Base-by-base conservation (phyloP, 2,329 filamentous ascomycete species). In the Penicillium sp. region DNA sequence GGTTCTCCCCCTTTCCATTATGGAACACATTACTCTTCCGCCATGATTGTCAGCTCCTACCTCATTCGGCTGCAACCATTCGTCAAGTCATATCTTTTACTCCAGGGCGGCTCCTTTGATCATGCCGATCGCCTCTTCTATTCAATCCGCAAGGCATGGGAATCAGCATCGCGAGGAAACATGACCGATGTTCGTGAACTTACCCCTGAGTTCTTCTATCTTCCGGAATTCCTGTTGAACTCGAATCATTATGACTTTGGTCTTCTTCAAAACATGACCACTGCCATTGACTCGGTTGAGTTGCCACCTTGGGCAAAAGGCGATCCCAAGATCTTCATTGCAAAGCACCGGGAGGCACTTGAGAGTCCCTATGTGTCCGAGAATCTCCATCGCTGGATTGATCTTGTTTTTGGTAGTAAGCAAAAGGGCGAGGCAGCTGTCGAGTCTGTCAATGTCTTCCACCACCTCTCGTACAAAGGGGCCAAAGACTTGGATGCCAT, bases 41-140 rank as follows among this genome's bases (percentile, higher is more conserved):
- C 93, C 7, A 98, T 97, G 93, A 96, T 95, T 52, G 93, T 98
- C 6, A 89, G 89, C 12, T 96, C 90, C 0, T 98, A 96, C 62
- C 78, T 98, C 35, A 96, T 98, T 61, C 85, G 93, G 17, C 77
- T 98, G 15, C 91, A 95, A 44, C 93, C 93, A 0, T 98, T 97
- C 65, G 91, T 96, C 22, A 88, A 97, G 60, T 95, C 93, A 0
- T 97, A 95, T 64, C 81, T 97, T 19, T 75, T 97, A 8, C 79
- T 98, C 2, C 93, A 98, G 68, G 93, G 93, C n/a, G 91, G 91
- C 5, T 88, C 81, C 34, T 98, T 97, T 64, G 93, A 98, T 64
- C 91, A 98, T 63, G 88, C 93, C 1, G 94, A 98, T 64, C 82
- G 93, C 33, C 76, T 98, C 38, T 98, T 98, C 70, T 93, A 93